A percentile compares a stretch with the other conserved stretches of the same genome.
These are phyloP conservation scores for Eudorina sp. DNA, from an alignment of 139 green algal genomes.

Conservation along the genomic window DNA sequence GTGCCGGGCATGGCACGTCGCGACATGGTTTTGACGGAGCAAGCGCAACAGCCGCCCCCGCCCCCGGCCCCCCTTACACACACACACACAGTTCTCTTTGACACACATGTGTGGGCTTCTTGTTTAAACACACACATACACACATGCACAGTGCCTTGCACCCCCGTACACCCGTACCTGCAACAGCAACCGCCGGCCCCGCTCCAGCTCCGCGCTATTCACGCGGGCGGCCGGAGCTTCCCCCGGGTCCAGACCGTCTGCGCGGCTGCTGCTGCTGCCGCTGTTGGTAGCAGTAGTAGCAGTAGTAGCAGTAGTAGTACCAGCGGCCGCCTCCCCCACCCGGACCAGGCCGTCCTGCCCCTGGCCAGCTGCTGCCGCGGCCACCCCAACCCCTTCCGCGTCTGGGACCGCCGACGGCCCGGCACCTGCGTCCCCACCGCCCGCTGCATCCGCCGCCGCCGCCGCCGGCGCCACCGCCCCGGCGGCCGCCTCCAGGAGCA, in stretches of 20 bases:
- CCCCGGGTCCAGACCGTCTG: background rate
- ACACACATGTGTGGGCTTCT: no score
- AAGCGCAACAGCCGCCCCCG: no score
- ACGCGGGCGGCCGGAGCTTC: background rate
- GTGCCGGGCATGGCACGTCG: no score
- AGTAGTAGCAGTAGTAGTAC: no score
- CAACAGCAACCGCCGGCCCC: constrained; percentile 17
- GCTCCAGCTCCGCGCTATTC: constrained; percentile 23
- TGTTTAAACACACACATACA: no score
- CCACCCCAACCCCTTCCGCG: background rate
- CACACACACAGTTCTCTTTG: no score
- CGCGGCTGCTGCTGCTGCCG: background rate
- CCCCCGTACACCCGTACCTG: background rate
- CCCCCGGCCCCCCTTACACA: no score
- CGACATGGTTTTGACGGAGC: no score
- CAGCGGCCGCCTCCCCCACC: background rate
- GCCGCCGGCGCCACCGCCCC: background rate
- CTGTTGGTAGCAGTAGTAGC: no score
- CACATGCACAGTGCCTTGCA: background rate
- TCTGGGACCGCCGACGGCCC: background rate
- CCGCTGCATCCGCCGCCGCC: background rate
- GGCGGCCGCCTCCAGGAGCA: background rate
- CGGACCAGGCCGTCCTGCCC: background rate
- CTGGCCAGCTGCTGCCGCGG: background rate
- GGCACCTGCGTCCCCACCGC: background rate